Conservation (phyloP, 306 rosid genomes). For the Carpinus viminea region DNA sequence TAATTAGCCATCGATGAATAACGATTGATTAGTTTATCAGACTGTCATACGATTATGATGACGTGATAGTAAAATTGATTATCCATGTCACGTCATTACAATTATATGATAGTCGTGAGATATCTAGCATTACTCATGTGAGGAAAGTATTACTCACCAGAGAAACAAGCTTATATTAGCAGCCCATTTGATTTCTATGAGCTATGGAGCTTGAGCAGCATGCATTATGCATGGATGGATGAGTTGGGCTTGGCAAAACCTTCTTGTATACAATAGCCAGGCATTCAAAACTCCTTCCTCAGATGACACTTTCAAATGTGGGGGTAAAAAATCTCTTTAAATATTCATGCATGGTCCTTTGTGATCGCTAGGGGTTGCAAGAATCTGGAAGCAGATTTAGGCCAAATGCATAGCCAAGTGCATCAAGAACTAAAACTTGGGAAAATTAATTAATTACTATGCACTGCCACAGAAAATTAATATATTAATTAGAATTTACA, state of each 20-base stretch:
- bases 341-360: constrained; percentile 23
- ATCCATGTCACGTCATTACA: too few relatives aligned
- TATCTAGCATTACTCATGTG: background rate
- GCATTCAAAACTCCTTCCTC: constrained; percentile 27
- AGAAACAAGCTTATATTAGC: background rate
- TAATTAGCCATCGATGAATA: too few relatives aligned
- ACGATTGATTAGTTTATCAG: too few relatives aligned
- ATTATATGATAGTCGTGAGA: too few relatives aligned
- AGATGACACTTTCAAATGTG: constrained; percentile 28
- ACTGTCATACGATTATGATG: too few relatives aligned
- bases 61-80: too few relatives aligned
- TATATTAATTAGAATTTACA: constrained; percentile 20
- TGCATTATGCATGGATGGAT: background rate
- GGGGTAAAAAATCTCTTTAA: background rate
- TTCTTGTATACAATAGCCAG: background rate
- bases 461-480: constrained; percentile 28
- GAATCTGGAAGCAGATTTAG: constrained; percentile 33
- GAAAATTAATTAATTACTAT: background rate
- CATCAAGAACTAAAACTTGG: constrained; percentile 9
- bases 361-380: constrained; percentile 34
- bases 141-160: background rate
- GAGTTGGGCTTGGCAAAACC: constrained; percentile 23
- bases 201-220: too few relatives aligned
- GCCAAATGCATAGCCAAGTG: constrained; percentile 31
- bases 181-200: background rate